These are phyloP conservation scores for Rhododendron henanense DNA, from an alignment of 148 eudicot genomes.

Conservation along the genomic window DNA sequence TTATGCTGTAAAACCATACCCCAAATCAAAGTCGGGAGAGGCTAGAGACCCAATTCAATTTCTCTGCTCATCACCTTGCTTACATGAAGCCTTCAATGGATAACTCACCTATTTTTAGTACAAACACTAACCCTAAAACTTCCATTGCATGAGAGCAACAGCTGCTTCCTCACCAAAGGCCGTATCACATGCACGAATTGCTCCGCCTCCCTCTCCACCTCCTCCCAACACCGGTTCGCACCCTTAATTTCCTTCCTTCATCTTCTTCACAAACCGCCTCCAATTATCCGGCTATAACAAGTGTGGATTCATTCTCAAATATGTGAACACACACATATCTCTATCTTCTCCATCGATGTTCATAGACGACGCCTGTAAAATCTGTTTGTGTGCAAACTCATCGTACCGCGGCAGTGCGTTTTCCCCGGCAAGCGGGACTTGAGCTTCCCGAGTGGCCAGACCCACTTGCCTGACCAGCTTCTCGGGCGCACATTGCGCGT, in stretches of 20 bases:
- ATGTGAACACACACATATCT: conserved; percentile 88
- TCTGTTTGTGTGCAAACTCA: conserved; percentile 76
- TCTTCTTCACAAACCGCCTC: conserved; percentile 91
- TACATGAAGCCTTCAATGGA: background rate
- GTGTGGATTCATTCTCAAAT: conserved; percentile 85
- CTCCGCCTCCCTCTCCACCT: conserved; percentile 84
- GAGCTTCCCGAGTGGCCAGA: conserved; percentile 61
- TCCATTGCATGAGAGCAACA: conserved; percentile 58
- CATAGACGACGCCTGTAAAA: conserved; percentile 49
- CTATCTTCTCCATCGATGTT: conserved; percentile 42
- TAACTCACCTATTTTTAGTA: background rate
- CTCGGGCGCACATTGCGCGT: conserved; percentile 85
- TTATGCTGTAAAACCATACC: background rate
- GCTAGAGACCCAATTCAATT: background rate
- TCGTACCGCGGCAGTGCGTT: conserved; percentile 89
- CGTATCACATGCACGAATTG: conserved; percentile 72
- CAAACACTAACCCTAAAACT: background rate
- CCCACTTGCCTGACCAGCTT: conserved; percentile 81
- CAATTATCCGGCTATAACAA: conserved; percentile 81
- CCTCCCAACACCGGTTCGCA: conserved; percentile 51
- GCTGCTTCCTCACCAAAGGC: conserved; percentile 83
- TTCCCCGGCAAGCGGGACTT: conserved; percentile 79
- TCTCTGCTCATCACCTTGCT: background rate
- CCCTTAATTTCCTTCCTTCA: conserved; percentile 72
- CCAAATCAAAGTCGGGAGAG: background rate